phyloP scores from a whole-genome alignment of 345 rosid genomes.

The Eucalyptus tenuipes region DNA sequence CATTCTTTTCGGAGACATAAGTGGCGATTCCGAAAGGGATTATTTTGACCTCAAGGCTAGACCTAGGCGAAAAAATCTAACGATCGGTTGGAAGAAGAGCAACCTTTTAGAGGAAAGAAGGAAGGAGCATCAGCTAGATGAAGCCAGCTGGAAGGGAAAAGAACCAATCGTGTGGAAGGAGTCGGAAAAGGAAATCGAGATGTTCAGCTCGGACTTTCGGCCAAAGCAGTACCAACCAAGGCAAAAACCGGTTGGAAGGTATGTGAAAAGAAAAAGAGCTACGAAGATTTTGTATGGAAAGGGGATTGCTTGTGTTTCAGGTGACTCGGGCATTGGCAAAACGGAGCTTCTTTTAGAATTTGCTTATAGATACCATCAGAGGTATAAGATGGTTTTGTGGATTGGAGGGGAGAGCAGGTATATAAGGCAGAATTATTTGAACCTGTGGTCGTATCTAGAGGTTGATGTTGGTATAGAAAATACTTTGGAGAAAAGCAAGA shows the following conservation, averaged over 20 bases:
- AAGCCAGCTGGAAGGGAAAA: constrained; percentile 56
- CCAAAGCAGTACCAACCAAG: constrained; percentile 14
- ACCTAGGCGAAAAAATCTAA: constrained; percentile 62
- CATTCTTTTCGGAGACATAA: constrained; percentile 73
- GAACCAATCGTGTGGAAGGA: constrained; percentile 93
- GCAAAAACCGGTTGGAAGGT: constrained; percentile 23
- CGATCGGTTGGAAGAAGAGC: constrained; percentile 61
- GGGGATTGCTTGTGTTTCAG: constrained; percentile 83
- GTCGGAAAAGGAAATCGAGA: constrained; percentile 92
- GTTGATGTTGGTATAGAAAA: constrained; percentile 74
- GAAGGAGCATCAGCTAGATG: constrained; percentile 8
- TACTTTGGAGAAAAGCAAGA: constrained; percentile 38
- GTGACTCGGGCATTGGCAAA: constrained; percentile 89
- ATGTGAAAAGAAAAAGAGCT: constrained; percentile 54
- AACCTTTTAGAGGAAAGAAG: constrained; percentile 33
- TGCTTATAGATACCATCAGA: constrained; percentile 75
- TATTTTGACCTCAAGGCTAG: constrained; percentile 77
- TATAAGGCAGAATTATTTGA: constrained; percentile 76
- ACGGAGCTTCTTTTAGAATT: constrained; percentile 95
- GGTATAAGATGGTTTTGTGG: constrained; percentile 96
- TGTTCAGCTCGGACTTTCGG: constrained; percentile 42
- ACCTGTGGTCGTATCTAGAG: constrained; percentile 68
- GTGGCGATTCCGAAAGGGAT: constrained; percentile 66
- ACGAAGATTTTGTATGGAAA: constrained; percentile 59
- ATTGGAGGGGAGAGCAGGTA: constrained; percentile 86